A percentile compares a stretch with the other conserved stretches of the same genome.
phyloP scores from a whole-genome alignment of 1,139 yeast genomes.

The Zhuliangozyma blackwelliae region DNA sequence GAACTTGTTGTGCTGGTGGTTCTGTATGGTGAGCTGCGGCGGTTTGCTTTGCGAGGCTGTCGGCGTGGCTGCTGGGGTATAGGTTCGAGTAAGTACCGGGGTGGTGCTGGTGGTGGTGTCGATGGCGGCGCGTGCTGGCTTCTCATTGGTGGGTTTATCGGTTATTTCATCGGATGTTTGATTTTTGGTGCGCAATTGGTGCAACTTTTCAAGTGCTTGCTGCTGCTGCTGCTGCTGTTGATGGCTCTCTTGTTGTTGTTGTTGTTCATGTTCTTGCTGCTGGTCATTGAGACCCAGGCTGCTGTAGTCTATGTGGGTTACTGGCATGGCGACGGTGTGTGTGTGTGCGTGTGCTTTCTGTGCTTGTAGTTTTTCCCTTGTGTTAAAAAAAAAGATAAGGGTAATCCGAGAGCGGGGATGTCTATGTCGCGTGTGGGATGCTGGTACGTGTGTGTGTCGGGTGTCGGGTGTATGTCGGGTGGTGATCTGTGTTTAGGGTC shows the following conservation, averaged over 20 bases:
- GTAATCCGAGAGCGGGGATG: too few species aligned
- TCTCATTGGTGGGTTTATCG: constrained; percentile 9
- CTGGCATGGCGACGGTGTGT: too few species aligned
- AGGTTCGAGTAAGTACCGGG: not conserved
- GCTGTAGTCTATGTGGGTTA: too few species aligned
- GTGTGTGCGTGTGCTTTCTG: not conserved
- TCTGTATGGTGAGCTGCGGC: not conserved
- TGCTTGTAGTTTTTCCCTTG: not conserved
- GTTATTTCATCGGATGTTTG: constrained; percentile 3
- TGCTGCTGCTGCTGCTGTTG: constrained; percentile 2
- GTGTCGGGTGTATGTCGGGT: too few species aligned
- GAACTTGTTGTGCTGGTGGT: constrained; percentile 1
- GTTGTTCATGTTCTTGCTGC: not conserved
- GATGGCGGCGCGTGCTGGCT: constrained; percentile 1
- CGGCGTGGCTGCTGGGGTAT: not conserved
- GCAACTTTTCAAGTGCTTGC: constrained; percentile 5
- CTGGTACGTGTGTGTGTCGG: too few species aligned
- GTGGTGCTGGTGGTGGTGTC: constrained; percentile 1
- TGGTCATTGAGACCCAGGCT: not conserved
- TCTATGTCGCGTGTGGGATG: too few species aligned
- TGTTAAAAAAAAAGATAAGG: too few species aligned
- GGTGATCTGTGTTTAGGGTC: too few species aligned
- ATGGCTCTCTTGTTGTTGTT: not conserved
- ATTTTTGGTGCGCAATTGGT: constrained; percentile 6
- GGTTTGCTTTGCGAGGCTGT: not conserved